A percentile compares a stretch with the other conserved stretches of the same genome.
Conservation (phyloP, 2,329 filamentous ascomycete genomes). For the Drechslera avenae region DNA sequence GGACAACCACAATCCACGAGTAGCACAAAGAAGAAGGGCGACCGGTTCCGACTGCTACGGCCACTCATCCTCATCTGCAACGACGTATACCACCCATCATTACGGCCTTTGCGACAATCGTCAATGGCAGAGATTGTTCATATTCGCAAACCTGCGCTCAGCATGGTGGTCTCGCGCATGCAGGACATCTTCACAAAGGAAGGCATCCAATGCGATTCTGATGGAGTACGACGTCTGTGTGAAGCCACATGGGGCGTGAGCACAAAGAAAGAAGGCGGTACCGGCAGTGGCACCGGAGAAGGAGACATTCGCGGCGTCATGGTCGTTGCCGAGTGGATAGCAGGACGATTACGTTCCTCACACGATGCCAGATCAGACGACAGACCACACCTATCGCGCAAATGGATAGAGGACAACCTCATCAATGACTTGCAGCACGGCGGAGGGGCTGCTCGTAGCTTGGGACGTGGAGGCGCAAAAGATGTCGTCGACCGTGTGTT, state of each 20-base stretch:
- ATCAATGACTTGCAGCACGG: conserved; percentile 70
- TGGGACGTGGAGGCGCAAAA: conserved; percentile 72
- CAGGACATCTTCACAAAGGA: conserved; percentile 87
- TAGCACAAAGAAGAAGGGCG: conserved; percentile 68
- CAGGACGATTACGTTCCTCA: conserved; percentile 65
- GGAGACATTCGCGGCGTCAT: conserved; percentile 82
- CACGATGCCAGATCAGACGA: conserved; percentile 46
- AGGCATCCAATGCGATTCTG: conserved; percentile 83
- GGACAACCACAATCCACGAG: conserved; percentile 42
- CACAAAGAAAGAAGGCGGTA: conserved; percentile 67
- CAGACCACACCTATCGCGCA: conserved; percentile 65
- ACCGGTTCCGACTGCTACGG: conserved; percentile 84
- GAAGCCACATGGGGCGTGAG: conserved; percentile 83
- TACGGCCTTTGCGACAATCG: conserved; percentile 80
- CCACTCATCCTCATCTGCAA: conserved; percentile 96
- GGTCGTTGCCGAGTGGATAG: conserved; percentile 88
- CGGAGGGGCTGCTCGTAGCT: conserved; percentile 71
- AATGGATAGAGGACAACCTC: conserved; percentile 78
- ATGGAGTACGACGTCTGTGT: conserved; percentile 83
- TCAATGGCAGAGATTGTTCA: conserved; percentile 91
- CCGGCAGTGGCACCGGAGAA: conserved; percentile 66
- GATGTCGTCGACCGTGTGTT: conserved; percentile 82
- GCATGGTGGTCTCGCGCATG: conserved; percentile 81
- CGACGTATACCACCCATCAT: conserved; percentile 89
- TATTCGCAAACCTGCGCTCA: conserved; percentile 84